A percentile compares a stretch with the other conserved stretches of the same genome.
phyloP scores from a whole-genome alignment of 1,139 yeast species.

The Hyphopichia khmerensis region DNA sequence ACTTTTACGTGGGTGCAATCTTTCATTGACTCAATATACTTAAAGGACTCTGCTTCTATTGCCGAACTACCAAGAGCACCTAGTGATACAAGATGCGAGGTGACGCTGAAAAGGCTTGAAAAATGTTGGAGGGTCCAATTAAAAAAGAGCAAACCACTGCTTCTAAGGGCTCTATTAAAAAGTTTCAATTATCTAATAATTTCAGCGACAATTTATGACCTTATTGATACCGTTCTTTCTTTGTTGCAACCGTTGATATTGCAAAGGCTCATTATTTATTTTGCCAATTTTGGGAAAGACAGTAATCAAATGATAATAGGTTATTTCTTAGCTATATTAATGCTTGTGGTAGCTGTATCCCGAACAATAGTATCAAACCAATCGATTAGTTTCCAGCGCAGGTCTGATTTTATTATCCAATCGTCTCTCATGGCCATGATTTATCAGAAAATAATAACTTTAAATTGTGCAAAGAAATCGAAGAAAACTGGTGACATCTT shows the following conservation, averaged over 20 bases:
- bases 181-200: slow-evolving; percentile 10
- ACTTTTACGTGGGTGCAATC: slow-evolving; percentile 27
- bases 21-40: slow-evolving; percentile 20
- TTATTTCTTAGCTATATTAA: slow-evolving; percentile 14
- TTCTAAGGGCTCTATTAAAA: neutral
- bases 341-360: slow-evolving; percentile 11
- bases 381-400: slow-evolving; percentile 1
- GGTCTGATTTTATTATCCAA: slow-evolving; percentile 46
- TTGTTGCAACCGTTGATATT: slow-evolving; percentile 20
- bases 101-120: neutral
- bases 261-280: slow-evolving; percentile 17
- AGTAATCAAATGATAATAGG: slow-evolving; percentile 19
- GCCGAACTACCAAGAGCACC: slow-evolving; percentile 19
- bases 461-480: slow-evolving; percentile 44
- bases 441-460: slow-evolving; percentile 48
- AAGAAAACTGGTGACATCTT: slow-evolving; percentile 57
- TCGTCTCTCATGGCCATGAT: slow-evolving; percentile 50
- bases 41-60: slow-evolving; percentile 17
- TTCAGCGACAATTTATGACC: slow-evolving; percentile 4
- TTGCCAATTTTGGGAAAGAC: neutral
- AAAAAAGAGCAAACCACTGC: neutral
- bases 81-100: neutral
- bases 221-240: slow-evolving; percentile 11
- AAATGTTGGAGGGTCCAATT: neutral
- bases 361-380: slow-evolving; percentile 1